Base-by-base conservation (phyloP, 805 yeast species). In the Kluyveromyces dobzhanskii region DNA sequence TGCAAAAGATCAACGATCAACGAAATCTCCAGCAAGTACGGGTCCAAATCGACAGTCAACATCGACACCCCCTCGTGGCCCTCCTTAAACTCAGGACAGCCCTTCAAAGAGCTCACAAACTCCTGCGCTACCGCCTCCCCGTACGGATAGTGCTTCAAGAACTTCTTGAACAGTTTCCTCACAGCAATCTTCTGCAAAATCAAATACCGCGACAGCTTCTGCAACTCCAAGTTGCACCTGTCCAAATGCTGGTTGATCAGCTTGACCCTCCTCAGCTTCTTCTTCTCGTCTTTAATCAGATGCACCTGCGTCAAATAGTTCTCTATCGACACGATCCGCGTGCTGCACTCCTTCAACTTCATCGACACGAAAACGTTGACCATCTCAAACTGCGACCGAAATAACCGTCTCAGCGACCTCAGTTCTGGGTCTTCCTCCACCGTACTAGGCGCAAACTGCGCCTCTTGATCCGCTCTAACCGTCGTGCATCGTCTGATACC, bases 141-240 rank as follows among this genome's bases (percentile, higher is more conserved):
- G 35, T 38, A 37, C 9, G 55, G 55, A 41, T 48, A 52, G 38
- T 54, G 50, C 21, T 51, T 49, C 7, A 43, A 32, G 14, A 58
- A 70, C 53, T 78, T 78, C 57, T 78, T 77, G 49, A 77, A 69
- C 40, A 78, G 65, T 59, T 78, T 79, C 48, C 71, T 67, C 11
- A 75, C 53, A 8, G 83, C 84, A 23, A 78, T 69, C 52, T 75
- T 77, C 50, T 79, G 85, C 32, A 78, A 61, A 23, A 76, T 56
- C 14, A 78, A 66, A 49, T 71, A 79, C 42, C 78, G 67, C 28
- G 78, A 67, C 30, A 79, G 55, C 44, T 73, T 69, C 43, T 75
- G 76, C 36, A 77, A 56, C 32, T 67, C 70, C 21, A 44, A 44
- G 35, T 49, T 58, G 32, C 59, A 54, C 31, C 41, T 43, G 26